Conservation (phyloP, 2,329 filamentous ascomycete genomes). For the Microdochium trichocladiopsis region DNA sequence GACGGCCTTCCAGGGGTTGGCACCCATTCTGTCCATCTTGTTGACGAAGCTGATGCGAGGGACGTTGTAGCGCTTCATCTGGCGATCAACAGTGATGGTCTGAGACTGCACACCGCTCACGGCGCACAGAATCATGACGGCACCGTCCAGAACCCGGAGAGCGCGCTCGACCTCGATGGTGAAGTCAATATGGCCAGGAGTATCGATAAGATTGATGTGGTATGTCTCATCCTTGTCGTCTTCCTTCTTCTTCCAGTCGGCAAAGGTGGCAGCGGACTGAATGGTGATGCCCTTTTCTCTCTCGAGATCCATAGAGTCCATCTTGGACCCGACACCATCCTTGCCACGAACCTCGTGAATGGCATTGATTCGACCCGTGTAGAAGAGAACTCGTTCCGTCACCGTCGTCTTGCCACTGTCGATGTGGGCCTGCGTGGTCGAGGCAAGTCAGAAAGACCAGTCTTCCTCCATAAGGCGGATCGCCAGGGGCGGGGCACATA, state of each 20-base stretch:
- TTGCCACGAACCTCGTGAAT: slow-evolving; percentile 97
- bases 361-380: slow-evolving; percentile 91
- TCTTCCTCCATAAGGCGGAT: slow-evolving; percentile 1
- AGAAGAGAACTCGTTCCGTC: slow-evolving; percentile 95
- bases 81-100: slow-evolving; percentile 94
- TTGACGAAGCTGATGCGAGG: slow-evolving; percentile 95
- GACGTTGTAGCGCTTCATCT: slow-evolving; percentile 98
- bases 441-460: slow-evolving; percentile 5
- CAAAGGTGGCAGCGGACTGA: slow-evolving; percentile 95
- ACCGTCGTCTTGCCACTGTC: slow-evolving; percentile 97
- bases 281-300: slow-evolving; percentile 98
- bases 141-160: slow-evolving; percentile 87
- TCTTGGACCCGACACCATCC: slow-evolving; percentile 94
- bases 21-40: slow-evolving; percentile 99
- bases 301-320: slow-evolving; percentile 99
- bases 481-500: slow-evolving; percentile 33
- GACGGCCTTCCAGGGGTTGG: slow-evolving; percentile 95
- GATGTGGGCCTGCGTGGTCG: slow-evolving; percentile 73
- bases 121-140: slow-evolving; percentile 96
- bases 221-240: slow-evolving; percentile 82
- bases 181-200: slow-evolving; percentile 97
- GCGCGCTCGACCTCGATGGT: slow-evolving; percentile 98
- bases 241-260: slow-evolving; percentile 88
- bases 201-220: slow-evolving; percentile 98
- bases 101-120: slow-evolving; percentile 96